phyloP scores from a whole-genome alignment of 2,329 filamentous ascomycete genomes.

The Botrytis paeoniae region DNA sequence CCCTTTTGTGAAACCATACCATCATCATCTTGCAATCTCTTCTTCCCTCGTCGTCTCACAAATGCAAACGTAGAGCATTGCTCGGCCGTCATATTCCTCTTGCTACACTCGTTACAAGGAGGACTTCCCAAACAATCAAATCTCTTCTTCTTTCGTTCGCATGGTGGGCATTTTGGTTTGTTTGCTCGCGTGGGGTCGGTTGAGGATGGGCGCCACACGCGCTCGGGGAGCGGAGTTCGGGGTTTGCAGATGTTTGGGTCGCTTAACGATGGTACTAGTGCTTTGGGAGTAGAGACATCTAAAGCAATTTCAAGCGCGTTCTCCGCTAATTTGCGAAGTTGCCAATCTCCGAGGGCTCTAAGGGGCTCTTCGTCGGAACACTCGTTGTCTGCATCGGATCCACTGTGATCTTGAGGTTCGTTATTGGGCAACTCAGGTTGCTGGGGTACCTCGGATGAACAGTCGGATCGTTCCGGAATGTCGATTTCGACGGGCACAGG shows the following conservation, averaged over 20 bases:
- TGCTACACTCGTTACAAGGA: conserved; percentile 17
- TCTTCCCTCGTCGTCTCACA: background rate
- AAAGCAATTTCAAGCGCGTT: conserved; percentile 13
- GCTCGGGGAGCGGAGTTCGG: conserved; percentile 11
- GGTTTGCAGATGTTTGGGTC: background rate
- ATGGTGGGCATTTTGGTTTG: conserved; percentile 19
- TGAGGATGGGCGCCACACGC: conserved; percentile 8
- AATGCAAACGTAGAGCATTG: background rate
- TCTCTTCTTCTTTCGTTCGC: conserved; percentile 17
- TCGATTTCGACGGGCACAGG: background rate
- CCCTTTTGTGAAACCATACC: conserved; percentile 4
- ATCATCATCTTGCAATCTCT: conserved; percentile 9
- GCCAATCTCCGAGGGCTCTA: background rate
- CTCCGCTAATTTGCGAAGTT: conserved; percentile 13
- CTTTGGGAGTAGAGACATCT: background rate
- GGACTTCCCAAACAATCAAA: conserved; percentile 15
- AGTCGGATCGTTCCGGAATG: background rate
- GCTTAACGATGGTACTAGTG: background rate
- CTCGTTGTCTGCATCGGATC: conserved; percentile 17
- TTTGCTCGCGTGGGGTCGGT: conserved; percentile 5
- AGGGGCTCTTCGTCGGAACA: background rate
- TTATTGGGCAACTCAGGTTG: background rate
- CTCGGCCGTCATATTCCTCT: conserved; percentile 11
- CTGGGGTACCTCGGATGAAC: background rate
- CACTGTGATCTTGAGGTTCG: conserved; percentile 10